Evolutionary conservation across 2,329 filamentous ascomycete species (phyloP), one percentile per base, ranked within the genome.

Genomic region (Clonostachys byssicola): DNA sequence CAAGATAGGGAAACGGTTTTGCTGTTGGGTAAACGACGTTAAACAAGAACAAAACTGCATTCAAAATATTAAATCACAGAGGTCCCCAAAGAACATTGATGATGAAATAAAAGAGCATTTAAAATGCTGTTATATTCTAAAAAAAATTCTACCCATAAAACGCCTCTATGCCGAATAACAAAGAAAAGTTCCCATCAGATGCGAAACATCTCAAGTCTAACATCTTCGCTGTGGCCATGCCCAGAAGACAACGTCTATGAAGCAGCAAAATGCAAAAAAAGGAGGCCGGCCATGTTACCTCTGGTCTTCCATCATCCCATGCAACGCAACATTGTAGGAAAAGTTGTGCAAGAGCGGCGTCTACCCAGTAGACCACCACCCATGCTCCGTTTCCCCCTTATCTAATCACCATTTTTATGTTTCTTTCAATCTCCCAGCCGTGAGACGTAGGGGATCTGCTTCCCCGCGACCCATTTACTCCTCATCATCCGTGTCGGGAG

Each of bases 251-350:
- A 4, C 23, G 23, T 30, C 23, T 30, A 30, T 30, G 23, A 30
- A 30, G 23, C 23, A 30, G 23, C 23, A 30, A 30, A 30, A 30
- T 30, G 23, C 23, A 30, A 30, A 30, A 30, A 23, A 30, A 8
- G 23, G 23, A 30, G 23, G 92, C 90, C 2, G 92, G 90, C 2
- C 92, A 92, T 92, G 94, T 99, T 9, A 89, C 80, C 60, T 96
- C 89, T 9, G 99, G 64, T 16, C 85, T 89, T 14, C 91, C 94
- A 60, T 97, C 94, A 63, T 99, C 94, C 59, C 92, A 96, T 12
- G 88, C 92, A n/a, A 87, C 92, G 0, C 23, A 30, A 30, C 23
- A 30, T 30, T 30, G 23, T 30, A 30, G 23, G 23, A 30, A 30
- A 30, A 5, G 8, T 2, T 30, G 23, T 30, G 23, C 23, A 10